Evolutionary conservation across 2,329 filamentous ascomycete genomes (phyloP).

Genomic region (Niveomyces coronatus): DNA sequence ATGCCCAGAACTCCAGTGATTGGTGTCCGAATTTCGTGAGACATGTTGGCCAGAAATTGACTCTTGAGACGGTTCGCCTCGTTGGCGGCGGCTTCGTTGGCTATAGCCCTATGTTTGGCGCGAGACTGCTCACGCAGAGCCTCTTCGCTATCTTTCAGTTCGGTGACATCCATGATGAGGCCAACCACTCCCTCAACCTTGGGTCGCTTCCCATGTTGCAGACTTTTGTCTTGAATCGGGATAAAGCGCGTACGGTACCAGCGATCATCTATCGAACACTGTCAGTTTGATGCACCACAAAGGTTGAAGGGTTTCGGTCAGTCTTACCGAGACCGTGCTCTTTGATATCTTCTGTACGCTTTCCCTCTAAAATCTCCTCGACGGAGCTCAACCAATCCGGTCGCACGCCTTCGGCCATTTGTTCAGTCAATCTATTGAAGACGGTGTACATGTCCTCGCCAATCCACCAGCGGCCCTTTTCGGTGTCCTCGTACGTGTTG

Average conservation of each 20-base stretch:
- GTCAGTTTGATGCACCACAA: too few species aligned
- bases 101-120: slow-evolving; percentile 60
- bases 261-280: slow-evolving; percentile 37
- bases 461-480: slow-evolving; percentile 38
- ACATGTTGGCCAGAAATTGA: slow-evolving; percentile 73
- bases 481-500: slow-evolving; percentile 27
- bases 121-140: slow-evolving; percentile 53
- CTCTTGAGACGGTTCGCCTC: slow-evolving; percentile 73
- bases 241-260: slow-evolving; percentile 65
- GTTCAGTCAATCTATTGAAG: slow-evolving; percentile 41
- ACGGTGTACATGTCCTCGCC: slow-evolving; percentile 56
- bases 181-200: slow-evolving; percentile 62
- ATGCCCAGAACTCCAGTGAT: slow-evolving; percentile 75
- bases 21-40: slow-evolving; percentile 68
- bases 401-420: slow-evolving; percentile 31
- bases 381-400: slow-evolving; percentile 47
- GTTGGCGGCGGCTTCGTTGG: slow-evolving; percentile 68
- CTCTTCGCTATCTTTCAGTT: slow-evolving; percentile 53
- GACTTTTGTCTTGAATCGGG: slow-evolving; percentile 49
- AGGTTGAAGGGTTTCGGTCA: too few species aligned
- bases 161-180: slow-evolving; percentile 71
- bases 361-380: slow-evolving; percentile 53
- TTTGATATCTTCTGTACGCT: slow-evolving; percentile 47
- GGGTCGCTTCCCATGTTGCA: slow-evolving; percentile 36
- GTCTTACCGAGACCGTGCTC: slow-evolving; percentile 50